These are phyloP conservation scores for Clarireedia hainanense DNA, from an alignment of 2,329 filamentous ascomycete genomes.

Conservation along the genomic window DNA sequence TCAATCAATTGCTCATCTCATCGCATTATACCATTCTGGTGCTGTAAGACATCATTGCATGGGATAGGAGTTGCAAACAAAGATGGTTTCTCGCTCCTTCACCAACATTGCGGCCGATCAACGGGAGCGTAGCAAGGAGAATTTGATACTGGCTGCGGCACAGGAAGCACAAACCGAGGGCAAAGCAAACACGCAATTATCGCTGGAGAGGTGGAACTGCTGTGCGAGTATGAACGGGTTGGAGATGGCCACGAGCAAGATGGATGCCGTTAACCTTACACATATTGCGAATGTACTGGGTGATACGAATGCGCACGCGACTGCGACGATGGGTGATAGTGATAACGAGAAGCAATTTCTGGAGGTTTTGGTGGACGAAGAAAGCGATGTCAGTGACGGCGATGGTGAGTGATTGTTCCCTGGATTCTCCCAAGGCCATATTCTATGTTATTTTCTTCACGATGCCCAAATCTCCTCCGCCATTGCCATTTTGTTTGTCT, in stretches of 20 bases:
- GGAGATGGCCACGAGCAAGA: not conserved
- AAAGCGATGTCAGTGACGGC: not conserved
- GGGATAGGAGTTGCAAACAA: not conserved
- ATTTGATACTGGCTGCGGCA: not conserved
- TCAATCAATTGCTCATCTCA: not conserved
- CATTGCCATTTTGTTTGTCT: not conserved
- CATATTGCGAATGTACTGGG: not conserved
- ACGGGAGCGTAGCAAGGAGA: not conserved
- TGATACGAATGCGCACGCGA: not conserved
- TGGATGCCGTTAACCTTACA: too few species aligned
- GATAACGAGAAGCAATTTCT: not conserved
- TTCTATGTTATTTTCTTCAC: not conserved
- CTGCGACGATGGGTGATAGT: not conserved
- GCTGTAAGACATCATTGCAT: not conserved
- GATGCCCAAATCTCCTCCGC: not conserved
- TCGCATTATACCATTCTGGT: not conserved
- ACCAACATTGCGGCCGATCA: not conserved
- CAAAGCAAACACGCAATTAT: not conserved
- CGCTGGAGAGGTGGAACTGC: slow-evolving; percentile 6
- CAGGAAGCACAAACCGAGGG: not conserved
- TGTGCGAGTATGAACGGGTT: slow-evolving; percentile 4
- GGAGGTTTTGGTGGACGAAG: not conserved
- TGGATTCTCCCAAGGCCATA: too few species aligned
- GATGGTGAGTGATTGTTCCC: not conserved
- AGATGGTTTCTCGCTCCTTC: not conserved